Conservation (phyloP, 441 rosid species). For the Brassica balearica region DNA sequence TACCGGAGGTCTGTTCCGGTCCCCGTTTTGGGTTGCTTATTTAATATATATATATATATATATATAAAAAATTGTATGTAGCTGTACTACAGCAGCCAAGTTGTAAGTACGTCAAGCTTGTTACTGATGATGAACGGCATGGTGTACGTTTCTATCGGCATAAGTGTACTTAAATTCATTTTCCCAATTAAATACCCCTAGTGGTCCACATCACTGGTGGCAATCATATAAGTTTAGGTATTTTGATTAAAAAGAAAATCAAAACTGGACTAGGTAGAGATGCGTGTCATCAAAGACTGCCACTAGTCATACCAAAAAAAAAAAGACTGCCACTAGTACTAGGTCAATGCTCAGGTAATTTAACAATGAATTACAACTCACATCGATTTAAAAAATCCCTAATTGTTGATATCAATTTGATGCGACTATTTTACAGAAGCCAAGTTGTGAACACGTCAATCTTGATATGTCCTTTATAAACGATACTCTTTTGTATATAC, state of each 20-base stretch:
- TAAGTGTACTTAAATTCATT: neutral
- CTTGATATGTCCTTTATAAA: no score
- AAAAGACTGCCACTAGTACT: neutral
- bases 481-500: no score
- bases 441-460: no score
- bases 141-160: no score
- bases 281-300: conserved; percentile 4
- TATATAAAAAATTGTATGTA: neutral
- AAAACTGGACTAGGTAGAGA: neutral
- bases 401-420: no score
- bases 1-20: no score
- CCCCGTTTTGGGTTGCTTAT: no score
- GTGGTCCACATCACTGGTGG: neutral
- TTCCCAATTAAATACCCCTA: neutral
- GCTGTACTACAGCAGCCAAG: conserved; percentile 19
- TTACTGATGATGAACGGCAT: no score
- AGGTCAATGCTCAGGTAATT: neutral
- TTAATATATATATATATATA: no score
- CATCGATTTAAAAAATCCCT: no score
- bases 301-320: no score
- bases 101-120: conserved; percentile 25
- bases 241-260: neutral
- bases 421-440: no score
- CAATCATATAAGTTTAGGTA: conserved; percentile 3
- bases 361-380: neutral